These are phyloP conservation scores for Naematelia aurantialba DNA, from an alignment of 768 basidiomycete genomes.

Conservation along the genomic window DNA sequence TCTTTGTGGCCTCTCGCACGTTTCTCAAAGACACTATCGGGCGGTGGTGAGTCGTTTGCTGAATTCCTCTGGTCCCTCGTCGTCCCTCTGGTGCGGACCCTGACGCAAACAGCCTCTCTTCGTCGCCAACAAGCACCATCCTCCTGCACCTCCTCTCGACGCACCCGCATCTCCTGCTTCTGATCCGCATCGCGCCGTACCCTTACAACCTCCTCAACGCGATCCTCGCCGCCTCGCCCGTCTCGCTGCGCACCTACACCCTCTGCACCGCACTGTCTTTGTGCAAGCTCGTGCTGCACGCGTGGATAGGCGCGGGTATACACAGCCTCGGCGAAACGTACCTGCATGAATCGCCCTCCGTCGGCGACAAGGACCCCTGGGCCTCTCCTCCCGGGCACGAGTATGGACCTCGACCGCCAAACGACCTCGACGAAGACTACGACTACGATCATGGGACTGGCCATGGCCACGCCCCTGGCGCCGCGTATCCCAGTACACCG, in stretches of 20 bases:
- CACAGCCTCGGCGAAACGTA: constrained; percentile 32
- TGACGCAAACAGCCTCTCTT: constrained; percentile 64
- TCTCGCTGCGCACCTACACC: constrained; percentile 58
- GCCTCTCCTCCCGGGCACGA: not conserved
- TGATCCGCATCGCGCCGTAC: constrained; percentile 68
- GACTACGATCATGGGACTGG: constrained; percentile 6
- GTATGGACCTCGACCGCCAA: not conserved
- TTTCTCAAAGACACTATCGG: constrained; percentile 65
- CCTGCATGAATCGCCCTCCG: constrained; percentile 1
- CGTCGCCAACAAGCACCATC: constrained; percentile 67
- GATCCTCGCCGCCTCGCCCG: constrained; percentile 79
- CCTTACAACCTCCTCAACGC: constrained; percentile 85
- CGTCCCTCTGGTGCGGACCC: not conserved
- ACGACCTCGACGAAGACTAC: too few relatives aligned
- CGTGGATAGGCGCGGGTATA: constrained; percentile 63
- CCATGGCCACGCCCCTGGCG: constrained; percentile 1
- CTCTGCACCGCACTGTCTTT: constrained; percentile 79
- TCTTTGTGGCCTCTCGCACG: constrained; percentile 73
- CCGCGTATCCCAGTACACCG: constrained; percentile 6
- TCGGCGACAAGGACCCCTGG: not conserved
- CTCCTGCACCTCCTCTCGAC: constrained; percentile 83
- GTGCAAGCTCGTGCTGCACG: constrained; percentile 87
- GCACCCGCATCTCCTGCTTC: constrained; percentile 79
- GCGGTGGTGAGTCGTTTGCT: constrained; percentile 41
- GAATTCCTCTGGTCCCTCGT: not conserved